These are phyloP conservation scores for Rhodotorula sp. DNA, from an alignment of 1,284 basidiomycete species.

Conservation along the genomic window DNA sequence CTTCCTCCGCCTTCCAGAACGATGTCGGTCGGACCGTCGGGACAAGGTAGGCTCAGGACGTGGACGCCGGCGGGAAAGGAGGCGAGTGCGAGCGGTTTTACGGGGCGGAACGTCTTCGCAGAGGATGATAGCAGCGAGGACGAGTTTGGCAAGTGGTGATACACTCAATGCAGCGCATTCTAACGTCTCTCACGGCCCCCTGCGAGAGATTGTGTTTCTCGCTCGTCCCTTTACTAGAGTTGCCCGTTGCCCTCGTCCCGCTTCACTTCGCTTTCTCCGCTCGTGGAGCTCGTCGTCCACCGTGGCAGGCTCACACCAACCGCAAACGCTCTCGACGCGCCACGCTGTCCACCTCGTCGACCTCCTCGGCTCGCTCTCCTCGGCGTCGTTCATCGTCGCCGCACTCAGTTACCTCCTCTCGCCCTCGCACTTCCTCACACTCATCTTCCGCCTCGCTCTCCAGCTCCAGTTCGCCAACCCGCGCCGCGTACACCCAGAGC, in stretches of 20 bases:
- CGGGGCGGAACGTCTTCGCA: background rate
- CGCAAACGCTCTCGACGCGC: background rate
- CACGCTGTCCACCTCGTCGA: constrained; percentile 17
- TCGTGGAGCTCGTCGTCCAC: too few species aligned
- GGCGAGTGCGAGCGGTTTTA: too few species aligned
- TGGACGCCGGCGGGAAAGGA: background rate
- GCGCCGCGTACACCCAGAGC: constrained; percentile 9
- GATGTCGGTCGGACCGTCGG: background rate
- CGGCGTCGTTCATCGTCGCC: constrained; percentile 10
- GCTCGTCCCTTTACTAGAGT: too few species aligned
- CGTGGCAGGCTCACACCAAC: too few species aligned
- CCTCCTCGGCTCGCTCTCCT: constrained; percentile 19
- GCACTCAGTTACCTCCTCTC: constrained; percentile 15
- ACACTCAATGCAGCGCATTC: too few species aligned
- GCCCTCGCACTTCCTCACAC: constrained; percentile 15
- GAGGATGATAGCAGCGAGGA: background rate
- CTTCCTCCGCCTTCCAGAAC: background rate
- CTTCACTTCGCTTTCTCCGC: too few species aligned
- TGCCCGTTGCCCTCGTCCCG: too few species aligned
- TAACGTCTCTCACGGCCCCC: too few species aligned
- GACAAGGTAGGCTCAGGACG: background rate
- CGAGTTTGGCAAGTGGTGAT: constrained; percentile 2
- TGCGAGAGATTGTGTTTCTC: too few species aligned
- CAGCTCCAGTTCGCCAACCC: constrained; percentile 28
- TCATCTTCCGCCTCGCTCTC: constrained; percentile 17